phyloP scores from a whole-genome alignment of 345 rosid species.

The Dimocarpus longan region DNA sequence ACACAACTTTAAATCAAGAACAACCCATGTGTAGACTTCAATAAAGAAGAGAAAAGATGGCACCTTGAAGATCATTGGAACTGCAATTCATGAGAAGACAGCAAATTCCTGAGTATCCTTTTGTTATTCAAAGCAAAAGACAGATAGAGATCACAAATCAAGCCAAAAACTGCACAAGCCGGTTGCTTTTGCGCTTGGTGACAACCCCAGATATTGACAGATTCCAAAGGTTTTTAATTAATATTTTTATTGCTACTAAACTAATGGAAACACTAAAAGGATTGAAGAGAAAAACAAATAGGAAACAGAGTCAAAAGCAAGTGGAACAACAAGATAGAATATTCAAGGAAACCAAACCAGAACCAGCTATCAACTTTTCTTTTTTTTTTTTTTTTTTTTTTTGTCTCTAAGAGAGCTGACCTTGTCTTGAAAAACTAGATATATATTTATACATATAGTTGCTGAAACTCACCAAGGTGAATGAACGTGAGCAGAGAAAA shows the following conservation, averaged over 20 bases:
- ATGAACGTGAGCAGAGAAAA: neutral
- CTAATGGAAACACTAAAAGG: neutral
- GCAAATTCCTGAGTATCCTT: conserved; percentile 18
- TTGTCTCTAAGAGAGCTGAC: neutral
- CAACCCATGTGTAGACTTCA: conserved; percentile 1
- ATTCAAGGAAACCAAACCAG: neutral
- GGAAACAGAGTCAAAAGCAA: neutral
- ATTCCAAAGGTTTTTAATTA: conserved; percentile 24
- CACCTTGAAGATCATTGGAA: conserved; percentile 33
- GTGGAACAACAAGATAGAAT: neutral
- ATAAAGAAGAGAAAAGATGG: conserved; percentile 21
- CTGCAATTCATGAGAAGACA: conserved; percentile 9
- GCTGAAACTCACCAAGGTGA: neutral
- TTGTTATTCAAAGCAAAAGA: neutral
- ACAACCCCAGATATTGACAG: conserved; percentile 32
- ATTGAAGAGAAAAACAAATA: neutral
- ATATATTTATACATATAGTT: neutral
- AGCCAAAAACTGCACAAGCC: conserved; percentile 27
- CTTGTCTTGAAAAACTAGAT: neutral
- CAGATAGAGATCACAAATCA: conserved; percentile 19
- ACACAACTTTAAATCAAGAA: conserved; percentile 16
- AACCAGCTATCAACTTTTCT: neutral
- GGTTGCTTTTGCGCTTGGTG: conserved; percentile 21
- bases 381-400: too few species aligned
- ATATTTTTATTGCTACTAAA: neutral